Percentiles rank a stretch among this genome's conserved stretches.
Conservation (phyloP, 2,329 filamentous ascomycete species). For the Xylaria sp. region DNA sequence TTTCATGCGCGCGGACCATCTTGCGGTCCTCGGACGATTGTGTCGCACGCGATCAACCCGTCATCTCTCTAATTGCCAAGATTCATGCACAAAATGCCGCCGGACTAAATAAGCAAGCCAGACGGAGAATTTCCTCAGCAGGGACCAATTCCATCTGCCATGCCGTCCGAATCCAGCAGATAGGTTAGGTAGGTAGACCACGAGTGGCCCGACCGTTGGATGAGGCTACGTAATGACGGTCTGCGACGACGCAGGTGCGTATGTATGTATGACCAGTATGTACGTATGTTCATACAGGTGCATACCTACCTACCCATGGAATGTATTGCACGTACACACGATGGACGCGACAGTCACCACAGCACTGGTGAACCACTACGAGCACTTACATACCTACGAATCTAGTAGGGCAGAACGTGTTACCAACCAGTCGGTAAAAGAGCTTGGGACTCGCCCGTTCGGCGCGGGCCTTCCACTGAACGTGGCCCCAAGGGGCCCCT, state of each 20-base stretch:
- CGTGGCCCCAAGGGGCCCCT: slow-evolving; percentile 24
- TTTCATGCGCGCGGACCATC: slow-evolving; percentile 37
- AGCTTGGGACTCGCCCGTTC: slow-evolving; percentile 20
- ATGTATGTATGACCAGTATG: neutral
- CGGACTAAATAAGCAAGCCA: slow-evolving; percentile 31
- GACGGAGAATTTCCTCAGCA: slow-evolving; percentile 32
- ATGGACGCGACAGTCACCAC: too few relatives aligned
- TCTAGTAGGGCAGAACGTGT: slow-evolving; percentile 15
- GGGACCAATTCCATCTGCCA: slow-evolving; percentile 26
- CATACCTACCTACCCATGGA: too few relatives aligned
- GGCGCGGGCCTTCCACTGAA: slow-evolving; percentile 26
- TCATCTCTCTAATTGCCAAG: slow-evolving; percentile 26
- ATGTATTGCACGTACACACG: too few relatives aligned
- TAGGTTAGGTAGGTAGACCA: too few relatives aligned
- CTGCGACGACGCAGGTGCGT: neutral
- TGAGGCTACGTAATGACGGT: slow-evolving; percentile 10
- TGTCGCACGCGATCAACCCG: slow-evolving; percentile 31
- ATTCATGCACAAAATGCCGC: slow-evolving; percentile 38
- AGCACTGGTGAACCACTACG: neutral
- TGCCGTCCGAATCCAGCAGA: slow-evolving; percentile 22
- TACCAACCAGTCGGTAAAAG: slow-evolving; percentile 25
- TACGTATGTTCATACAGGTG: too few relatives aligned
- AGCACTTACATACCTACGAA: slow-evolving; percentile 7
- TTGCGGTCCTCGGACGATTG: slow-evolving; percentile 32
- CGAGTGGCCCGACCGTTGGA: slow-evolving; percentile 18